phyloP scores from a whole-genome alignment of 768 basidiomycete species.

The Tulasnella sp. region DNA sequence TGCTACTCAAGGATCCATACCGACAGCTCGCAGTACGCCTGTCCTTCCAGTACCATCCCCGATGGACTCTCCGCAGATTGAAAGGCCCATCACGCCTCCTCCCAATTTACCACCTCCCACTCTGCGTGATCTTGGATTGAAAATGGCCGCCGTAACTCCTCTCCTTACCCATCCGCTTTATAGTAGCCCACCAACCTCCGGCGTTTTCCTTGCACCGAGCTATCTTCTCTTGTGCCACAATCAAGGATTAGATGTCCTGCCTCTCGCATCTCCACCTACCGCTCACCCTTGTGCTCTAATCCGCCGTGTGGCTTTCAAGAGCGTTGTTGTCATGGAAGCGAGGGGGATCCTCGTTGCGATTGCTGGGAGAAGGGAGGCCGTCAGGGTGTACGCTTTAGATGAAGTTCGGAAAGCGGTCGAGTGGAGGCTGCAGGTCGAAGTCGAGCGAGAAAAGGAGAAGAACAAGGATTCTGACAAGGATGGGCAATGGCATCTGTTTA shows the following conservation, averaged over 20 bases:
- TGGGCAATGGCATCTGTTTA: not conserved
- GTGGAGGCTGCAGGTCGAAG: constrained; percentile 76
- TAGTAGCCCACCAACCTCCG: constrained; percentile 61
- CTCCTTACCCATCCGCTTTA: constrained; percentile 66
- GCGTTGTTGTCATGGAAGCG: constrained; percentile 87
- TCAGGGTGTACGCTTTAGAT: constrained; percentile 79
- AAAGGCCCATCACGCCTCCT: constrained; percentile 49
- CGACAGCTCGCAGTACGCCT: constrained; percentile 19
- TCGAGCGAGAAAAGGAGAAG: constrained; percentile 63
- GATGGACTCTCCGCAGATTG: constrained; percentile 20
- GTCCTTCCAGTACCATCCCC: constrained; percentile 17
- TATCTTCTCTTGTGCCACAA: constrained; percentile 76
- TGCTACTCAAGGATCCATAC: constrained; percentile 19
- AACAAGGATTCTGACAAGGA: constrained; percentile 13
- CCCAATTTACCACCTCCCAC: constrained; percentile 61
- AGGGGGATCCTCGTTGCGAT: constrained; percentile 85
- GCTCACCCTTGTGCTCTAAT: constrained; percentile 73
- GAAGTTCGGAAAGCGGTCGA: constrained; percentile 79
- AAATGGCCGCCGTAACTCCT: constrained; percentile 54
- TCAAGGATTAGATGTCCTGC: constrained; percentile 80
- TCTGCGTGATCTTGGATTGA: constrained; percentile 65
- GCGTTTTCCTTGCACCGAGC: constrained; percentile 70
- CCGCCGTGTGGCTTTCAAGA: constrained; percentile 71
- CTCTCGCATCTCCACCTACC: constrained; percentile 61
- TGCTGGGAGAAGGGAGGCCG: constrained; percentile 75